phyloP scores from a whole-genome alignment of 2,329 filamentous ascomycete genomes.

The Diaporthe humulicola region DNA sequence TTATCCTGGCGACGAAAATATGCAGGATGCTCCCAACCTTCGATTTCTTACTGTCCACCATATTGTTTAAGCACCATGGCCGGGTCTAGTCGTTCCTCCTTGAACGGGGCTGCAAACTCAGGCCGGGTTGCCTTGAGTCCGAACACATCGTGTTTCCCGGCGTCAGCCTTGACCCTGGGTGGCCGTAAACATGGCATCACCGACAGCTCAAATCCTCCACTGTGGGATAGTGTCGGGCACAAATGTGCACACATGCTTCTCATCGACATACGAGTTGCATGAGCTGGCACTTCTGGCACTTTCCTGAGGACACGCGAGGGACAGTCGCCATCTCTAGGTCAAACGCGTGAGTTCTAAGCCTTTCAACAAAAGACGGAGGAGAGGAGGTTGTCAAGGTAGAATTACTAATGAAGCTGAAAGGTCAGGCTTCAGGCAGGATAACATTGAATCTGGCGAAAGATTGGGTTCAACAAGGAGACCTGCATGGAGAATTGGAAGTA shows the following conservation, averaged over 20 bases:
- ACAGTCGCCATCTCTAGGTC: background rate
- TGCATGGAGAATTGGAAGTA: background rate
- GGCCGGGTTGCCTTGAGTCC: too few species aligned
- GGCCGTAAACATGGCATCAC: background rate
- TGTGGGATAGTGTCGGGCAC: background rate
- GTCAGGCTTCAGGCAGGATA: background rate
- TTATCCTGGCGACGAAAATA: background rate
- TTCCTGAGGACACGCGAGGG: too few species aligned
- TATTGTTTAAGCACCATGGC: background rate
- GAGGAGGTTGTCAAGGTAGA: background rate
- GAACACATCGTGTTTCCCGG: background rate
- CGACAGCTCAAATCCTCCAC: too few species aligned
- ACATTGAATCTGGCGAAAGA: background rate
- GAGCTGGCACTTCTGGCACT: too few species aligned
- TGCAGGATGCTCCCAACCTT: background rate
- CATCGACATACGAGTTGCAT: background rate
- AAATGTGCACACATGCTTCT: too few species aligned
- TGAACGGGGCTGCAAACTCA: background rate
- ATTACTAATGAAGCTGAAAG: background rate
- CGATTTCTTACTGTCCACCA: slow-evolving; percentile 14
- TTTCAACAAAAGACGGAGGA: background rate
- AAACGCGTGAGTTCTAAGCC: background rate
- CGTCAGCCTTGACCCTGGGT: too few species aligned
- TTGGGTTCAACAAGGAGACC: background rate
- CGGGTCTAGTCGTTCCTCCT: too few species aligned